phyloP scores from a whole-genome alignment of 2,329 filamentous ascomycete species.

The Lachnellula arida region DNA sequence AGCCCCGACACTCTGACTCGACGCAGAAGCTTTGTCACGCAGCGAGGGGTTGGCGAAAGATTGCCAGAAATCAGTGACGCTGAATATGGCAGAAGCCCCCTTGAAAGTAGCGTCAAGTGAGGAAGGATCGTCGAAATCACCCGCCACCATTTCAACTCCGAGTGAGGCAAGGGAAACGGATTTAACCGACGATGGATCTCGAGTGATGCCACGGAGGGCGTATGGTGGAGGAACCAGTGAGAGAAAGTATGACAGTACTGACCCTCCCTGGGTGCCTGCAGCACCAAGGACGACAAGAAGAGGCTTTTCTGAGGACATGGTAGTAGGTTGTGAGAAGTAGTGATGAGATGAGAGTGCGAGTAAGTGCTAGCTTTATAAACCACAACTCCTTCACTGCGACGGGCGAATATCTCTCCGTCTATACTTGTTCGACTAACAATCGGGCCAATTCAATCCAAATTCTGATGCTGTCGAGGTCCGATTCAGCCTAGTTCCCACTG shows the following conservation, averaged over 20 bases:
- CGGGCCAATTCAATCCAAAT: not conserved
- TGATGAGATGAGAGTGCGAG: conserved; percentile 2
- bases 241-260: conserved; percentile 41
- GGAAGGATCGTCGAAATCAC: conserved; percentile 37
- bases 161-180: conserved; percentile 33
- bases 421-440: conserved; percentile 1
- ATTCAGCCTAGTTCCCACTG: conserved; percentile 6
- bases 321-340: not conserved
- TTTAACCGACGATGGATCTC: conserved; percentile 35
- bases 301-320: conserved; percentile 20
- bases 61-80: conserved; percentile 48
- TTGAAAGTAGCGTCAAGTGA: conserved; percentile 37
- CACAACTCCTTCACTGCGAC: not conserved
- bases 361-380: conserved; percentile 3
- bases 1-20: not conserved
- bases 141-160: conserved; percentile 41
- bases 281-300: conserved; percentile 40
- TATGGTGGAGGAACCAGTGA: conserved; percentile 4
- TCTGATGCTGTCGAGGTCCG: not conserved
- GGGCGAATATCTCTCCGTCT: not conserved
- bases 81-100: conserved; percentile 48
- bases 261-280: conserved; percentile 45
- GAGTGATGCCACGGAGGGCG: conserved; percentile 42
- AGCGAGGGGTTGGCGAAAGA: not conserved
- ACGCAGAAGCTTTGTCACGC: not conserved